phyloP scores from a whole-genome alignment of 306 rosid genomes.

The Casuarina cunninghamiana region DNA sequence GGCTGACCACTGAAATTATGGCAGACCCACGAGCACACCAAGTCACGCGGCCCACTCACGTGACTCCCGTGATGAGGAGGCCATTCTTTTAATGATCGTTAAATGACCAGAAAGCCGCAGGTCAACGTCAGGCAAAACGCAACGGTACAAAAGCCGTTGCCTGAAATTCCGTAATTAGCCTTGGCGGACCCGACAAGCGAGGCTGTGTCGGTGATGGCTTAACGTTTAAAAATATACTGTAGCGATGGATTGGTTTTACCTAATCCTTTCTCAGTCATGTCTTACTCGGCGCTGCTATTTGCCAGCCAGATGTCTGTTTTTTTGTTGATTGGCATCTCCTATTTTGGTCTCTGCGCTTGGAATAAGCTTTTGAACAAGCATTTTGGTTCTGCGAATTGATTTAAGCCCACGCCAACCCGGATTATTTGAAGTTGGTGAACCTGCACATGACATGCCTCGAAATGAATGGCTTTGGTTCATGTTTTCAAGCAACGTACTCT shows the following conservation, averaged over 20 bases:
- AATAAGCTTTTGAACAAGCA: background rate
- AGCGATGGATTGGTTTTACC: constrained; percentile 18
- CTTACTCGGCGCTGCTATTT: background rate
- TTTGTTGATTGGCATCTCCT: constrained; percentile 18
- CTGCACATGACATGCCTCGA: constrained; percentile 12
- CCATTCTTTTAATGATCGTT: constrained; percentile 22
- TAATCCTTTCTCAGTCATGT: background rate
- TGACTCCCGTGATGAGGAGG: constrained; percentile 36
- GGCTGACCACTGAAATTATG: constrained; percentile 32
- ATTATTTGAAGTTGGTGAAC: background rate
- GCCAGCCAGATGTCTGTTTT: constrained; percentile 34
- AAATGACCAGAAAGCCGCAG: background rate
- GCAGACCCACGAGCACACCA: constrained; percentile 22
- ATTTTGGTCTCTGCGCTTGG: constrained; percentile 18
- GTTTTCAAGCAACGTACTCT: background rate
- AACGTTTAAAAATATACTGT: background rate
- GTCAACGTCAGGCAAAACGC: constrained; percentile 5
- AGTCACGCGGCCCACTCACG: constrained; percentile 41
- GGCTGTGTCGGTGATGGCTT: constrained; percentile 25
- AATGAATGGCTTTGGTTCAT: background rate
- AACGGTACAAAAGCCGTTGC: background rate
- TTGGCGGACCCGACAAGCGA: background rate
- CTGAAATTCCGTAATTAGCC: background rate
- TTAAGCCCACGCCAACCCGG: background rate
- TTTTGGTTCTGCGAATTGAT: background rate